Percentiles rank a stretch among this genome's conserved stretches.
Evolutionary conservation across 768 basidiomycete genomes (phyloP).

Genomic region (Mycena chlorophos): DNA sequence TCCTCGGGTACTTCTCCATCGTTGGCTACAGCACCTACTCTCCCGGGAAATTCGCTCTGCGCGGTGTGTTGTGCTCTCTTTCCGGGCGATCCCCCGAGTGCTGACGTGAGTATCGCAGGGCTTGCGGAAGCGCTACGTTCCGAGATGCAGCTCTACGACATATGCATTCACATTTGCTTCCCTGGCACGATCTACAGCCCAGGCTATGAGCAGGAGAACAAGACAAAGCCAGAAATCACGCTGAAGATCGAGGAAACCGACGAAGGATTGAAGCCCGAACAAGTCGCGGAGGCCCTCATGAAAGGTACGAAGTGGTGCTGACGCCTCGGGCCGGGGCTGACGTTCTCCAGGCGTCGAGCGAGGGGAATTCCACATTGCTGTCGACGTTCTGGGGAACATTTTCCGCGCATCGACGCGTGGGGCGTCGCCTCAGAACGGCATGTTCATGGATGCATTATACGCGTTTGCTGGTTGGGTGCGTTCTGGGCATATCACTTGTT

Average conservation of each 20-base stretch:
- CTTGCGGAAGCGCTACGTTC: constrained; percentile 69
- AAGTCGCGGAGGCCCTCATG: constrained; percentile 51
- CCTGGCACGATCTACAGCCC: constrained; percentile 69
- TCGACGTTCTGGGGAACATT: constrained; percentile 55
- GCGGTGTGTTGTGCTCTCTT: constrained; percentile 46
- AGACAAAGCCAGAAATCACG: constrained; percentile 64
- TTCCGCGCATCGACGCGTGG: constrained; percentile 60
- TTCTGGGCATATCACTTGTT: background rate
- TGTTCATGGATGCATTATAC: constrained; percentile 48
- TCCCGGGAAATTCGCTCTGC: constrained; percentile 70
- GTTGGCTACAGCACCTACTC: constrained; percentile 69
- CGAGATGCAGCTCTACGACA: constrained; percentile 65
- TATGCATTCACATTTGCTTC: constrained; percentile 66
- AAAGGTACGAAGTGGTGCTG: constrained; percentile 41
- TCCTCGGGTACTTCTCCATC: constrained; percentile 60
- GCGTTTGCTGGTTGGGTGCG: constrained; percentile 45
- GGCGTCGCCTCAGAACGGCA: constrained; percentile 53
- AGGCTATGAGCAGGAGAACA: constrained; percentile 63
- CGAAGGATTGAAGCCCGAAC: constrained; percentile 51
- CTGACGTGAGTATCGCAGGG: constrained; percentile 38
- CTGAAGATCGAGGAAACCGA: constrained; percentile 70
- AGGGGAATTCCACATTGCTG: constrained; percentile 64
- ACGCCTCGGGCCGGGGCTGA: background rate
- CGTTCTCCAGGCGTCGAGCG: constrained; percentile 51
- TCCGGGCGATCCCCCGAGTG: background rate